A percentile compares a stretch with the other conserved stretches of the same genome.
phyloP scores from a whole-genome alignment of 352 stramenopile species.

The Phytophthora constricta region DNA sequence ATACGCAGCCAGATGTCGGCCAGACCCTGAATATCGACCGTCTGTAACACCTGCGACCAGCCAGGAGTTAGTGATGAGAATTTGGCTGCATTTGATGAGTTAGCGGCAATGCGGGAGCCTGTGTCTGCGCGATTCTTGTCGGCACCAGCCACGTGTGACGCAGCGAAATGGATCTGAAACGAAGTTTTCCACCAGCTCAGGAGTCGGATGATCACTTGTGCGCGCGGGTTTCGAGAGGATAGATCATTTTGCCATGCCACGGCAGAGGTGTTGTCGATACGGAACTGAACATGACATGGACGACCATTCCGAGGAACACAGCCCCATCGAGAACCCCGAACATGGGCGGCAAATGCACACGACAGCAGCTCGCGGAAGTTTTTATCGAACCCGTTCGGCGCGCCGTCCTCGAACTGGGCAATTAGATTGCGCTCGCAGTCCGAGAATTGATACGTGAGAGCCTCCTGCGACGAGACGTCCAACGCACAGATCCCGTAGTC shows the following conservation, averaged over 20 bases:
- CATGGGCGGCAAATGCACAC: neutral
- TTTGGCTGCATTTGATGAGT: neutral
- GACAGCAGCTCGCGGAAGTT: constrained; percentile 27
- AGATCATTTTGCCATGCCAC: constrained; percentile 18
- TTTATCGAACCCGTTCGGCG: constrained; percentile 22
- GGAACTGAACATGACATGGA: constrained; percentile 14
- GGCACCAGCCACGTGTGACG: constrained; percentile 10
- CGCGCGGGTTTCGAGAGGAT: constrained; percentile 10
- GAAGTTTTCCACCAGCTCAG: constrained; percentile 2
- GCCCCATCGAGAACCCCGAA: neutral
- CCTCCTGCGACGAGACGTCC: neutral
- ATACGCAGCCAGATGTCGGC: neutral
- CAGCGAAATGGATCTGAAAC: constrained; percentile 5
- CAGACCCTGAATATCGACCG: neutral
- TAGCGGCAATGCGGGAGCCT: neutral
- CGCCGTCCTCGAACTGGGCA: neutral
- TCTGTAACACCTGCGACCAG: neutral
- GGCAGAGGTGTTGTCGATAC: constrained; percentile 22
- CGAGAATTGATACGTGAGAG: constrained; percentile 3
- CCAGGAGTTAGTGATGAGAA: constrained; percentile 1
- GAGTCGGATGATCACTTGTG: constrained; percentile 10
- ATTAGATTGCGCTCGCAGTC: neutral
- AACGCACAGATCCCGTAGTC: constrained; percentile 20
- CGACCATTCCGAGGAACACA: neutral
- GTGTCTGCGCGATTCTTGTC: neutral